Evolutionary conservation across 805 yeast species (phyloP), one percentile per base, ranked within the genome.

Genomic region (Sugiyamaella mastotermitis): DNA sequence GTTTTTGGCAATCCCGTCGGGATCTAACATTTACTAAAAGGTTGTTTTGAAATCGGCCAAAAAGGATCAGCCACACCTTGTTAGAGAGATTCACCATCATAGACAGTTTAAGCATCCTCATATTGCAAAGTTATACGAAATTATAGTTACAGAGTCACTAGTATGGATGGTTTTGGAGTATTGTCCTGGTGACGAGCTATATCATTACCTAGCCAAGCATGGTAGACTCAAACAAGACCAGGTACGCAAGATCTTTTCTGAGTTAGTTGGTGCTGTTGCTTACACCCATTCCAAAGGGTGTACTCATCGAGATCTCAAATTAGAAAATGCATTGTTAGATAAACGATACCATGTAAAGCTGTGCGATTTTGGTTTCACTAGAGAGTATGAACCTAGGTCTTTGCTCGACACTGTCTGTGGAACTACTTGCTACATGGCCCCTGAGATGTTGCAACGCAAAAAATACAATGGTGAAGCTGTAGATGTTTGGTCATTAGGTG

Each of bases 361-460:
- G 36, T 80, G 95, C 4, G 98, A 90, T 62, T 88, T 90, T 61
- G 98, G 98, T 0, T 90, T 90, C 58, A 85, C 95, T 0, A 68
- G 97, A 45, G 96, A 85, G 50, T 76, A 71, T 42, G 69, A 68
- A 22, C 64, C 70, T 0, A 67, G 80, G 35, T 61, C 69, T 4
- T 59, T 80, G 33, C 61, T 90, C 23, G 83, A 80, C 35, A 92
- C 96, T 0, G 69, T 87, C 1, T 90, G 98, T 61, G 98, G 98
- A 2, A 90, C 97, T 0, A 78, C 87, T 1, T 94, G 86, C 3
- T 90, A 90, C 57, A 88, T 90, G 95, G 96, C 98, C 0, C 98
- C 98, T 0, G 98, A 90, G 56, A 66, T 92, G 45, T 65, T 88
- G 13, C 65, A 68, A 39, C 71, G 78, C 44, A 71, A 74, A 43